Percentiles rank a stretch among this genome's conserved stretches.
Evolutionary conservation across 176 grass and related monocot genomes (phyloP).

Genomic region (Poa annua): DNA sequence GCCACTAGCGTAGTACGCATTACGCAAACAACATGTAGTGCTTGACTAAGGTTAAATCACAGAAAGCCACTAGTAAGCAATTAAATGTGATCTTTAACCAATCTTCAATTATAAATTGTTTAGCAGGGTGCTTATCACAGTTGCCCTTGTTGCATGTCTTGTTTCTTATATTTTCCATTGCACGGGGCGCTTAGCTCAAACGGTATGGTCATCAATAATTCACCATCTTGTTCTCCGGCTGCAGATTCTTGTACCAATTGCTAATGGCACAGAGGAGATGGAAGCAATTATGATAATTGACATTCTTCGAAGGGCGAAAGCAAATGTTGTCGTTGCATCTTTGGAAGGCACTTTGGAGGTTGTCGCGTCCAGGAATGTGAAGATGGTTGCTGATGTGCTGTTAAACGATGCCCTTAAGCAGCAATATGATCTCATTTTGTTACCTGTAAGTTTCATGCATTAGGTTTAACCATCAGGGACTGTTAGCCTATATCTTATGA

Average conservation of each 20-base stretch:
- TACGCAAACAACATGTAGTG: not conserved
- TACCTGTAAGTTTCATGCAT: conserved; percentile 57
- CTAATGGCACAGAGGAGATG: conserved; percentile 84
- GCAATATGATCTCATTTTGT: conserved; percentile 71
- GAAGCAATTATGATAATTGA: conserved; percentile 81
- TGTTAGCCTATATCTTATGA: not conserved
- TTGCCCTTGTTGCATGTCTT: conserved; percentile 3
- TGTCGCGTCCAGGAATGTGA: conserved; percentile 81
- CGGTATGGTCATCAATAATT: not conserved
- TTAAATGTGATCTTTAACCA: not conserved
- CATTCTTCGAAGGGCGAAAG: conserved; percentile 67
- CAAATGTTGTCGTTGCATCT: conserved; percentile 67
- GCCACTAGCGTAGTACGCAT: not conserved
- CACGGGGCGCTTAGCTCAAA: not conserved
- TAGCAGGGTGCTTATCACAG: not conserved
- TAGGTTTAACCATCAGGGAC: not conserved
- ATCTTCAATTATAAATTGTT: not conserved
- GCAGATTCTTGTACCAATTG: conserved; percentile 80
- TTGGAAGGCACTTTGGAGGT: conserved; percentile 63
- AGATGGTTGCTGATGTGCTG: conserved; percentile 68
- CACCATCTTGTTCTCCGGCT: not conserved
- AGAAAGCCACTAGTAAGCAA: not conserved
- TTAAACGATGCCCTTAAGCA: conserved; percentile 65
- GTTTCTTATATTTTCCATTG: not conserved
- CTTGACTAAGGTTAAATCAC: not conserved